Evolutionary conservation across 2,329 filamentous ascomycete genomes (phyloP), one percentile per base, ranked within the genome.

Genomic region (Arachnopeziza araneosa): DNA sequence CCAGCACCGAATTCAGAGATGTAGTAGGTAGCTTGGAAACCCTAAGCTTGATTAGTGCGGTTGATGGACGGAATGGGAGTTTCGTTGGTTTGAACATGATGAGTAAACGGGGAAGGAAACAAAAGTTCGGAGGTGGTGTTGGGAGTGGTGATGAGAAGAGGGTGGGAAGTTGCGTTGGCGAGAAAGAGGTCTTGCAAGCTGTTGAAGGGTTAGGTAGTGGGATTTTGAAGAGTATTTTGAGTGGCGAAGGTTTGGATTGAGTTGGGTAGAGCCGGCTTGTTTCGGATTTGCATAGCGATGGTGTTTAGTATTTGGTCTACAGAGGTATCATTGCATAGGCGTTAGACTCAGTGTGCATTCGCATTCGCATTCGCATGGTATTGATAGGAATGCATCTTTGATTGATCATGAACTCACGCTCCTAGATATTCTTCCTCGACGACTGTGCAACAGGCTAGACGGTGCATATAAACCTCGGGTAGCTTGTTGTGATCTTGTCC

Each of bases 1-100:
- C 91, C 1, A 89, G 85, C 69, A 95, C 91, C 5, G 95, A 99
- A 74, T 99, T 99, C 74, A 86, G 92, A 60, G 95, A 99, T 74
- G 93, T 99, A 5, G 81, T 97, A 22, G 87, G 89, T 44, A 96
- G 91, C 67, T 76, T 99, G 56, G 95, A 99, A 77, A 95, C 93
- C 0, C 77, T 96, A 53, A 93, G 91, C 1, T 78, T 98, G 23
- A 81, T 97, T 6, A 88, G 73, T 75, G 87, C 76, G 70, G 90
- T 77, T 71, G 91, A 82, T 77, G 90, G 78, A 68, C 91, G 83
- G 78, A 88, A 78, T 55, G 89, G 84, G 52, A 90, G 82, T 64
- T 87, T 89, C 70, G 72, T 83, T 51, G 76, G 78, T 69, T 71
- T 84, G 32, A 84, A 86, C 63, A 91, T 89, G 9, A 90, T 90